Percentiles rank a stretch among this genome's conserved stretches.
These are phyloP conservation scores for Cucumis sativus DNA, from an alignment of 306 rosid species.

Conservation along the genomic window Cucumber_9930_V3 NC_026660.2:28538001-28538500, in stretches of 20 bases:
- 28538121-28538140: conserved; percentile 66
- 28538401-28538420: conserved; percentile 76
- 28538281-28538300: neutral
- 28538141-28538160: conserved; percentile 47
- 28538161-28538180: conserved; percentile 80
- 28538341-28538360: conserved; percentile 6
- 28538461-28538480: conserved; percentile 18
- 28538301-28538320: neutral
- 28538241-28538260: neutral
- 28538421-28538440: conserved; percentile 29
- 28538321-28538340: neutral
- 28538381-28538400: conserved; percentile 36
- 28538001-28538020: neutral
- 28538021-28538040: neutral
- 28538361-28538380: neutral
- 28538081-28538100: conserved; percentile 62
- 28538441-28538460: conserved; percentile 25
- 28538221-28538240: neutral
- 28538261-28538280: neutral
- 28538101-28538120: conserved; percentile 52
- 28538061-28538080: conserved; percentile 65
- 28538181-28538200: conserved; percentile 26
- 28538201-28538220: conserved; percentile 4
- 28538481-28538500: conserved; percentile 38
- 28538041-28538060: conserved; percentile 37